Evolutionary conservation across 495 filamentous ascomycete genomes (phyloP).

Genomic region (Trichoderma gamsii): DNA sequence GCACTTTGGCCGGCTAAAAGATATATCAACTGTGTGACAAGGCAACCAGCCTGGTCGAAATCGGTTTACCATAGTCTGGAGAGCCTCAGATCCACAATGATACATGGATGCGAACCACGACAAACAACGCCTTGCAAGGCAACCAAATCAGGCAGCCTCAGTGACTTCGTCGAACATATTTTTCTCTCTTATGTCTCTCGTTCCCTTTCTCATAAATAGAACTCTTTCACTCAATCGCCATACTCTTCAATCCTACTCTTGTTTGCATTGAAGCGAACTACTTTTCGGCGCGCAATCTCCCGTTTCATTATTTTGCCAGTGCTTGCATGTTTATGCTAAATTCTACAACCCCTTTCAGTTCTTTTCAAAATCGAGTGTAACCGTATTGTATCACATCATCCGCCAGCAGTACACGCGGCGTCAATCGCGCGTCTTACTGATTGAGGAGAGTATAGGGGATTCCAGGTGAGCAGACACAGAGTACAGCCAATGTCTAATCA

Average conservation of each 20-base stretch:
- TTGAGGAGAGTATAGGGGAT: not conserved
- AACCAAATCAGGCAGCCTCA: slow-evolving; percentile 8
- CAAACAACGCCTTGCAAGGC: not conserved
- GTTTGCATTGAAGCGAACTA: not conserved
- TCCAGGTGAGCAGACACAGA: not conserved
- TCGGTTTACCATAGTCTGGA: not conserved
- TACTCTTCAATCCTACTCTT: not conserved
- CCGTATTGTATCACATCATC: not conserved
- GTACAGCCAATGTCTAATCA: not conserved
- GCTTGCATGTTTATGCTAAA: not conserved
- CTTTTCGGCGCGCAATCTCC: not conserved
- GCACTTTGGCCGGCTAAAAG: slow-evolving; percentile 1
- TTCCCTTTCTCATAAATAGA: not conserved
- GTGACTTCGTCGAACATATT: not conserved
- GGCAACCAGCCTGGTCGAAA: not conserved
- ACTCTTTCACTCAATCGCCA: not conserved
- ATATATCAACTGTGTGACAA: not conserved
- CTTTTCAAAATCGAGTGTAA: not conserved
- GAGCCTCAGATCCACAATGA: not conserved
- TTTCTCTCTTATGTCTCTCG: not conserved
- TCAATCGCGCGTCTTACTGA: not conserved
- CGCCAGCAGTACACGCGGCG: not conserved
- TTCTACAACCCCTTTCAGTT: not conserved
- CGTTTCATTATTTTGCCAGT: too few species aligned
- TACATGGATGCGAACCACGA: not conserved